Percentiles rank a stretch among this genome's conserved stretches.
These are phyloP conservation scores for Lolium multiflorum DNA, from an alignment of 176 grass and related monocot species.

Conservation along the genomic window DNA sequence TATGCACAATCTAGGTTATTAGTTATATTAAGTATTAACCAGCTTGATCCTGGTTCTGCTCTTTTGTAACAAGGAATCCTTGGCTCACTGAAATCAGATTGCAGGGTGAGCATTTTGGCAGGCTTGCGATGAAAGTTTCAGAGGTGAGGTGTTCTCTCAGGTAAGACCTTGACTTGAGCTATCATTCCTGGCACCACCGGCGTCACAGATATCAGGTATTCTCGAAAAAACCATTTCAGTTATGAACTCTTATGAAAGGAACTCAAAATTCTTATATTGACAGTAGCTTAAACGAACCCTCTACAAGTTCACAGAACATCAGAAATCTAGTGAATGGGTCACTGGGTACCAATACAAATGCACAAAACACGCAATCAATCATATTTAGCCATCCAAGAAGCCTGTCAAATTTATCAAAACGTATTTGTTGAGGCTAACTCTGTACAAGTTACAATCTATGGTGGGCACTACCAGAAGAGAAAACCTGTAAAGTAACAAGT, in stretches of 20 bases:
- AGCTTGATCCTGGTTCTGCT: background rate
- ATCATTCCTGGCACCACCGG: background rate
- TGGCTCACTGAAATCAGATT: background rate
- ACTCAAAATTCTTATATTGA: background rate
- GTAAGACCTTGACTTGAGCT: background rate
- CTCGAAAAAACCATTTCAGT: background rate
- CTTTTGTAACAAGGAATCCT: background rate
- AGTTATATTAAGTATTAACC: background rate
- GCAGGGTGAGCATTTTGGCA: background rate
- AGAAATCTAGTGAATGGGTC: background rate
- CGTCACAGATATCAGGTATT: background rate
- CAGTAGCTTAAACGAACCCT: background rate
- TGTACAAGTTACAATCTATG: background rate
- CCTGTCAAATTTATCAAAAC: background rate
- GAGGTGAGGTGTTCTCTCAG: slow-evolving; percentile 4
- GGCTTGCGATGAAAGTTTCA: background rate
- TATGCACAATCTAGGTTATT: background rate
- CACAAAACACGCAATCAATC: background rate
- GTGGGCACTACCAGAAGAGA: too few relatives aligned
- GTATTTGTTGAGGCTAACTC: background rate
- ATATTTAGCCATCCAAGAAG: background rate
- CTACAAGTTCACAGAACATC: background rate
- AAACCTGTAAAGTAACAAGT: too few relatives aligned
- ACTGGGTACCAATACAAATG: background rate
- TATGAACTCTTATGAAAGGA: background rate